A percentile compares a stretch with the other conserved stretches of the same genome.
Conservation (phyloP, 768 basidiomycete species). For the Antrodiella citrinella region DNA sequence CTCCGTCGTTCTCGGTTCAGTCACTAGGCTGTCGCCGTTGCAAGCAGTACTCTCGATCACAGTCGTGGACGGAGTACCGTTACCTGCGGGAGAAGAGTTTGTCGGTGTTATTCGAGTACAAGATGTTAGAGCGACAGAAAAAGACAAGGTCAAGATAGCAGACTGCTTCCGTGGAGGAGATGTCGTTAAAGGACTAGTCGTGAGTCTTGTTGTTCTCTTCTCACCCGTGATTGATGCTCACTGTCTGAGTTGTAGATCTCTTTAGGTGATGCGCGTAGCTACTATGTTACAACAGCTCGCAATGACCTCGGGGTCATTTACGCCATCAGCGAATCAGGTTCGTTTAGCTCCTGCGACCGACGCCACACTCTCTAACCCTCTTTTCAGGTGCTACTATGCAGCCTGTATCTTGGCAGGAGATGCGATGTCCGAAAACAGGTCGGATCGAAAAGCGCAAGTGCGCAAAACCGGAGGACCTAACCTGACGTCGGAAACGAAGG, state of each 20-base stretch:
- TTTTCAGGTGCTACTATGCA: slow-evolving; percentile 71
- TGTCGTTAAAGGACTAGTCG: slow-evolving; percentile 80
- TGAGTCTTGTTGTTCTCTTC: slow-evolving; percentile 33
- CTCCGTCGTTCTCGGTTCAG: slow-evolving; percentile 73
- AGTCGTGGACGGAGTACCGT: slow-evolving; percentile 79
- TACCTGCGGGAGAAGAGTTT: slow-evolving; percentile 82
- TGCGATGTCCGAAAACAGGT: slow-evolving; percentile 81
- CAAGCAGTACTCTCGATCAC: slow-evolving; percentile 81
- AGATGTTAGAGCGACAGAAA: slow-evolving; percentile 86
- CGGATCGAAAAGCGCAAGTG: slow-evolving; percentile 77
- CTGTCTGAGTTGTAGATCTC: slow-evolving; percentile 57
- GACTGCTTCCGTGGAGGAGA: slow-evolving; percentile 92
- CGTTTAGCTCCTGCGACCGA: slow-evolving; percentile 15
- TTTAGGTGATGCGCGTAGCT: slow-evolving; percentile 84
- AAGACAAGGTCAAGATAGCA: slow-evolving; percentile 81
- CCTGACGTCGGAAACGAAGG: too few relatives aligned
- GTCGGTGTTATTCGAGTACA: slow-evolving; percentile 81
- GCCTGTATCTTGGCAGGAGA: slow-evolving; percentile 85
- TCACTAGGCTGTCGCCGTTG: slow-evolving; percentile 75
- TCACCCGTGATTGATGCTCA: not conserved
- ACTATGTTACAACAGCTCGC: slow-evolving; percentile 85
- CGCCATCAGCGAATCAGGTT: slow-evolving; percentile 81
- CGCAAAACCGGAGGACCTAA: slow-evolving; percentile 68
- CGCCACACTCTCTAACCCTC: not conserved
- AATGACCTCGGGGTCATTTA: slow-evolving; percentile 91